A percentile compares a stretch with the other conserved stretches of the same genome.
Conservation (phyloP, 2,329 filamentous ascomycete genomes). For the Polytolypa hystricis region DNA sequence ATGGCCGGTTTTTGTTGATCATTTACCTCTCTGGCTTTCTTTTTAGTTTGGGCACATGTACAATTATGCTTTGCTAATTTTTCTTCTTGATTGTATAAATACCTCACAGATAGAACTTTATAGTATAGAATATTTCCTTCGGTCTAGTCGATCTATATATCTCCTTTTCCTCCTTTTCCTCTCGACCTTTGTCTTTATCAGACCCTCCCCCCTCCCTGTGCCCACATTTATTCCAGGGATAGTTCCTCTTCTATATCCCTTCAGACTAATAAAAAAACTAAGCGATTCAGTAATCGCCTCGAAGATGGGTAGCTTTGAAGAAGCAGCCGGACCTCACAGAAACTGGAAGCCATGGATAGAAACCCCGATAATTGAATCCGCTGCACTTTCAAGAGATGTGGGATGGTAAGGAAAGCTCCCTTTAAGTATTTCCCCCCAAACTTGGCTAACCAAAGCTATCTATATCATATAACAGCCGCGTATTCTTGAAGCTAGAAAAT, state of each 20-base stretch:
- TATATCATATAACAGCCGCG: conserved; percentile 40
- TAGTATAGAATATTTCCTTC: too few relatives aligned
- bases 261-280: conserved; percentile 2
- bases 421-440: conserved; percentile 1
- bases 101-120: too few relatives aligned
- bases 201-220: conserved; percentile 2
- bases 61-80: too few relatives aligned
- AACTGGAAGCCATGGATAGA: conserved; percentile 51
- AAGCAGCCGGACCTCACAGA: conserved; percentile 15
- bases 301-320: conserved; percentile 28
- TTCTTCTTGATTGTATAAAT: too few relatives aligned
- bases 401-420: conserved; percentile 50
- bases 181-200: neutral
- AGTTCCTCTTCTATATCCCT: conserved; percentile 4
- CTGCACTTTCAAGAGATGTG: conserved; percentile 54
- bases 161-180: conserved; percentile 1
- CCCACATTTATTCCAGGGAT: too few relatives aligned
- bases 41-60: too few relatives aligned
- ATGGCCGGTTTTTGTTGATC: too few relatives aligned
- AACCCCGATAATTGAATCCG: conserved; percentile 60
- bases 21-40: too few relatives aligned
- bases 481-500: conserved; percentile 78
- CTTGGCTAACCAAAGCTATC: conserved; percentile 28
- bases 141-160: neutral
- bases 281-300: conserved; percentile 4